Percentiles rank a stretch among this genome's conserved stretches.
phyloP scores from a whole-genome alignment of 169 alveolate genomes.

The Eimeria tenella region DNA sequence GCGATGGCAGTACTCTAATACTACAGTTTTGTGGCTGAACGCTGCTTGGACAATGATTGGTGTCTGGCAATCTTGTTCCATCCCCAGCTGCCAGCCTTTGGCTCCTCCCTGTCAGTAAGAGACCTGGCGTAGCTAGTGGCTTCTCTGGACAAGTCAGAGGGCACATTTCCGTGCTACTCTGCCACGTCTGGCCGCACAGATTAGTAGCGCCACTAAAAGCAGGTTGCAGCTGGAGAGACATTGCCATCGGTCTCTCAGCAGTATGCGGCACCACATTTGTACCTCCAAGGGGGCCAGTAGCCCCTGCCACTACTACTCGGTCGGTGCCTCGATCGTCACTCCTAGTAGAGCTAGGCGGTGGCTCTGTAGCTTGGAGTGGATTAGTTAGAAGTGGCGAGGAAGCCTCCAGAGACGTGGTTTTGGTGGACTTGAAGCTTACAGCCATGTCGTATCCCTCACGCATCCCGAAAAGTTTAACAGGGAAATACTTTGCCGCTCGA shows the following conservation, averaged over 20 bases:
- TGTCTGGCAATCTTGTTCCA: neutral
- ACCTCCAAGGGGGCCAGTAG: neutral
- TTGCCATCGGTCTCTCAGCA: neutral
- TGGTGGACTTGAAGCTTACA: constrained; percentile 81
- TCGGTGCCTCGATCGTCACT: neutral
- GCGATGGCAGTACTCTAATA: neutral
- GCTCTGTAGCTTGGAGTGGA: constrained; percentile 16
- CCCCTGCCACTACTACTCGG: neutral
- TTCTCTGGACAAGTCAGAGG: neutral
- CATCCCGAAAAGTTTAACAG: constrained; percentile 86
- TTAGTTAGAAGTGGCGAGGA: constrained; percentile 22
- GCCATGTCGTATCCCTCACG: constrained; percentile 86
- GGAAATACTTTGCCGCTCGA: constrained; percentile 87
- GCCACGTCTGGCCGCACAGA: constrained; percentile 32
- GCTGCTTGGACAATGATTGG: neutral
- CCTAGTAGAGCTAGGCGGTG: neutral
- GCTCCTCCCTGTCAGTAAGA: neutral
- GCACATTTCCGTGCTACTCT: neutral
- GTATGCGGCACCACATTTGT: neutral
- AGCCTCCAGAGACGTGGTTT: constrained; percentile 21
- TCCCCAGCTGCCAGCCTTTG: neutral
- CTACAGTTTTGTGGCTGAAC: neutral
- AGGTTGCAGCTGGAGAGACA: constrained; percentile 50
- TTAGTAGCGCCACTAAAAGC: neutral
- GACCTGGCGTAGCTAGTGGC: constrained; percentile 21